These are phyloP conservation scores for Quambalaria eucalypti DNA, from an alignment of 1,284 basidiomycete genomes.

Conservation along the genomic window DNA sequence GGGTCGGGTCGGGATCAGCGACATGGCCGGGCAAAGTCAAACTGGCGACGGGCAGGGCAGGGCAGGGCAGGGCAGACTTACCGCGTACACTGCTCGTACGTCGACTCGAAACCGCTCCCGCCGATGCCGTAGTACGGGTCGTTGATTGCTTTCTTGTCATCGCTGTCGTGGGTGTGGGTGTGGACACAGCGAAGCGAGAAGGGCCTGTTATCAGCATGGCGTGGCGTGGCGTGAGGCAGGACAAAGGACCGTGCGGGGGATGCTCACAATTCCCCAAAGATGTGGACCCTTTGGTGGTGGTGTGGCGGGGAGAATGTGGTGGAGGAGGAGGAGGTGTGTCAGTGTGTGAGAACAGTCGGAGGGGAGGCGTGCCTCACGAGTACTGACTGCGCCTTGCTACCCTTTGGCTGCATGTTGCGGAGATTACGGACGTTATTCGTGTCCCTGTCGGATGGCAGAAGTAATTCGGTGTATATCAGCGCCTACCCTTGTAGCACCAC, in stretches of 20 bases:
- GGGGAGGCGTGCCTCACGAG: no score
- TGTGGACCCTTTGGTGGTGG: conserved; percentile 15
- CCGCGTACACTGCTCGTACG: conserved; percentile 49
- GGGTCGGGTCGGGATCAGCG: no score
- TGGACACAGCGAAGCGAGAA: no score
- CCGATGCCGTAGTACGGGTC: conserved; percentile 49
- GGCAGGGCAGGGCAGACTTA: no score
- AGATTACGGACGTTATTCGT: conserved; percentile 48
- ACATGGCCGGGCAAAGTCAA: no score
- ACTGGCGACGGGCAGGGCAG: no score
- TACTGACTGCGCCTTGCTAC: conserved; percentile 12
- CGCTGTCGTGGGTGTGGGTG: conserved; percentile 11
- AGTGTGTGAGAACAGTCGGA: no score
- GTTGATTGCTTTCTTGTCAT: conserved; percentile 19
- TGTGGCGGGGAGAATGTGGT: not conserved
- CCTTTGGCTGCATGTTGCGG: conserved; percentile 36
- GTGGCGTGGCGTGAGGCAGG: not conserved
- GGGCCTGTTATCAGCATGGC: no score
- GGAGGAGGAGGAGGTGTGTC: not conserved
- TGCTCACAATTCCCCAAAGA: conserved; percentile 29
- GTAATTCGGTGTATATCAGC: no score
- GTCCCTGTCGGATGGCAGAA: conserved; percentile 1
- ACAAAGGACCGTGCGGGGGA: not conserved
- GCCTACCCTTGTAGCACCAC: no score
- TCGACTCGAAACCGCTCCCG: conserved; percentile 48